These are phyloP conservation scores for Spathaspora gorwiae DNA, from an alignment of 805 yeast genomes.

Conservation along the genomic window DNA sequence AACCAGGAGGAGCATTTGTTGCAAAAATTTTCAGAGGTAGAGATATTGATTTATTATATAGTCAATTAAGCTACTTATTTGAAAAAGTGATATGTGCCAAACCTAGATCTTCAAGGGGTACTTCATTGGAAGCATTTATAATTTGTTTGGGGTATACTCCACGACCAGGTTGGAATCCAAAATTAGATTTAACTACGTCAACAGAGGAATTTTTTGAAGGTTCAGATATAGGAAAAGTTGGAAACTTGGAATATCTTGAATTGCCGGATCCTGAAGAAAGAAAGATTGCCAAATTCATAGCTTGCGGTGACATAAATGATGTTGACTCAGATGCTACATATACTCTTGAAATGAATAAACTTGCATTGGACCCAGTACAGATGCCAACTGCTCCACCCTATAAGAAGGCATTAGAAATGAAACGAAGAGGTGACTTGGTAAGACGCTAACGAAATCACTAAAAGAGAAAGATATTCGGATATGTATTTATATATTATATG, in stretches of 20 bases:
- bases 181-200: conserved; percentile 48
- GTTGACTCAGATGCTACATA: conserved; percentile 97
- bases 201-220: conserved; percentile 82
- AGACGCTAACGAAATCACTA: conserved; percentile 8
- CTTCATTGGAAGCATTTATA: conserved; percentile 88
- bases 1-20: conserved; percentile 88
- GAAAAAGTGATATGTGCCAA: conserved; percentile 90
- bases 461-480: background rate
- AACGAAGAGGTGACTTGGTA: conserved; percentile 56
- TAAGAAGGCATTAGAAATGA: conserved; percentile 83
- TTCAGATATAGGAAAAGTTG: conserved; percentile 50
- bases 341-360: conserved; percentile 39
- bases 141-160: conserved; percentile 89
- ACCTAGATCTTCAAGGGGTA: conserved; percentile 92
- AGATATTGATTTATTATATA: conserved; percentile 87
- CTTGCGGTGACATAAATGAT: conserved; percentile 88
- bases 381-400: conserved; percentile 97
- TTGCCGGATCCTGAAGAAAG: conserved; percentile 59
- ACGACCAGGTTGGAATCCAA: conserved; percentile 78
- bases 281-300: conserved; percentile 81
- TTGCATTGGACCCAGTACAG: conserved; percentile 85
- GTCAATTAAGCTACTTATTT: conserved; percentile 85
- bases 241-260: conserved; percentile 42
- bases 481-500: background rate
- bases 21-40: conserved; percentile 96